phyloP scores from a whole-genome alignment of 192 early-diverging fungal species.

The Mortierella antarctica region DNA sequence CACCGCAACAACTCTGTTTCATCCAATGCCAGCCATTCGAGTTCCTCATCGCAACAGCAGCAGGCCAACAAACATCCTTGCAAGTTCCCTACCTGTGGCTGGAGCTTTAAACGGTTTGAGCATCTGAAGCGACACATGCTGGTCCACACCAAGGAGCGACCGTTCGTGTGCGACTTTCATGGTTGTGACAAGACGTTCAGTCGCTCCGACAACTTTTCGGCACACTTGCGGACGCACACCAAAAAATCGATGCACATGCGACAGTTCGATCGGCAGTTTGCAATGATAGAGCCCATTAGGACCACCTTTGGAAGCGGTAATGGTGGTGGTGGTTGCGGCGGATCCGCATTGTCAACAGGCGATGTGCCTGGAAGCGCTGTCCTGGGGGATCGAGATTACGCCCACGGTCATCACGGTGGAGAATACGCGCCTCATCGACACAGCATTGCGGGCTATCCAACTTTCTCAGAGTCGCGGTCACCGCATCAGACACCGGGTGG shows the following conservation, averaged over 20 bases:
- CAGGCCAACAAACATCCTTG: constrained; percentile 51
- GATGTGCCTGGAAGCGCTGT: background rate
- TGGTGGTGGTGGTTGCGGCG: background rate
- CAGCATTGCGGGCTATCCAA: constrained; percentile 42
- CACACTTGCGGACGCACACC: constrained; percentile 77
- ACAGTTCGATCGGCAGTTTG: constrained; percentile 23
- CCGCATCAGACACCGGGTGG: background rate
- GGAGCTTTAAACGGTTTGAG: constrained; percentile 83
- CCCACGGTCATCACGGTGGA: background rate
- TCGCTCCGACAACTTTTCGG: constrained; percentile 80
- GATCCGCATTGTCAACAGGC: too few species aligned
- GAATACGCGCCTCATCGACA: constrained; percentile 27
- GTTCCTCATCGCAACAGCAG: constrained; percentile 7
- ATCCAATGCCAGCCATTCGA: constrained; percentile 34
- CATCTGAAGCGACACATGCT: constrained; percentile 86
- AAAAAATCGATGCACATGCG: constrained; percentile 40
- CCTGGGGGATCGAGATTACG: background rate
- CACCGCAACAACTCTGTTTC: constrained; percentile 44
- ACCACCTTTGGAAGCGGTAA: constrained; percentile 21
- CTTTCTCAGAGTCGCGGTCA: constrained; percentile 10
- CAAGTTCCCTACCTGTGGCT: constrained; percentile 53
- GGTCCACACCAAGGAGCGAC: constrained; percentile 79
- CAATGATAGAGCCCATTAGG: constrained; percentile 30
- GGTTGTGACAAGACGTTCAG: constrained; percentile 85
- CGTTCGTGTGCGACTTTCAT: constrained; percentile 72